A percentile compares a stretch with the other conserved stretches of the same genome.
phyloP scores from a whole-genome alignment of 2,329 filamentous ascomycete genomes.

The Pyrenochaeta sp. region DNA sequence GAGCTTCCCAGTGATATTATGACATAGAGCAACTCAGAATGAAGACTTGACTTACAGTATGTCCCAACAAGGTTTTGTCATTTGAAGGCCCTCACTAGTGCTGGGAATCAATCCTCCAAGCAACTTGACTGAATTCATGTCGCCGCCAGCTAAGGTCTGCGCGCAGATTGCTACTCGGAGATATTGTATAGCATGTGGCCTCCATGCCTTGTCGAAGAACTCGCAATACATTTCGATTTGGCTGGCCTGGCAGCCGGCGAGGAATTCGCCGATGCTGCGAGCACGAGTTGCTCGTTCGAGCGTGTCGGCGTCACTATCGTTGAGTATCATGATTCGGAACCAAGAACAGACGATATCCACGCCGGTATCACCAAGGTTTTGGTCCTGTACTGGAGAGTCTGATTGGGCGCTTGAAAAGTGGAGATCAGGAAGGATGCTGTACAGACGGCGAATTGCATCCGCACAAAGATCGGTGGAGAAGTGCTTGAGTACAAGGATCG shows the following conservation, averaged over 20 bases:
- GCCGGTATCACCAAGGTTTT: conserved; percentile 21
- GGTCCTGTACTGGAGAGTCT: neutral
- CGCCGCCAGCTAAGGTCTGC: conserved; percentile 31
- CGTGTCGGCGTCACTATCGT: conserved; percentile 34
- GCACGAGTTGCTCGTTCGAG: conserved; percentile 34
- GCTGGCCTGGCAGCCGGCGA: conserved; percentile 30
- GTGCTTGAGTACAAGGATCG: conserved; percentile 24
- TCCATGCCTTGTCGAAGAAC: conserved; percentile 41
- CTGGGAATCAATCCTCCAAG: conserved; percentile 37
- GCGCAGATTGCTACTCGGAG: conserved; percentile 38
- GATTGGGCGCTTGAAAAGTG: conserved; percentile 8
- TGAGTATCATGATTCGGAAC: conserved; percentile 41
- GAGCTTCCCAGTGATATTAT: too few species aligned
- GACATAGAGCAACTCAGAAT: too few species aligned
- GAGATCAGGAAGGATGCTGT: conserved; percentile 16
- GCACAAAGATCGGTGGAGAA: conserved; percentile 23
- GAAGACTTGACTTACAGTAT: conserved; percentile 28
- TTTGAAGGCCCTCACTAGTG: conserved; percentile 28
- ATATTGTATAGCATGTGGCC: conserved; percentile 36
- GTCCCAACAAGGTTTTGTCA: conserved; percentile 40
- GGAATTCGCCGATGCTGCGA: conserved; percentile 28
- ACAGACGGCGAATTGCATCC: conserved; percentile 16
- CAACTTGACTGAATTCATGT: conserved; percentile 30
- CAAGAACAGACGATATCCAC: conserved; percentile 34
- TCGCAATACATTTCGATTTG: conserved; percentile 38